phyloP scores from a whole-genome alignment of 2,329 filamentous ascomycete species.

The Diaporthe citri region DNA sequence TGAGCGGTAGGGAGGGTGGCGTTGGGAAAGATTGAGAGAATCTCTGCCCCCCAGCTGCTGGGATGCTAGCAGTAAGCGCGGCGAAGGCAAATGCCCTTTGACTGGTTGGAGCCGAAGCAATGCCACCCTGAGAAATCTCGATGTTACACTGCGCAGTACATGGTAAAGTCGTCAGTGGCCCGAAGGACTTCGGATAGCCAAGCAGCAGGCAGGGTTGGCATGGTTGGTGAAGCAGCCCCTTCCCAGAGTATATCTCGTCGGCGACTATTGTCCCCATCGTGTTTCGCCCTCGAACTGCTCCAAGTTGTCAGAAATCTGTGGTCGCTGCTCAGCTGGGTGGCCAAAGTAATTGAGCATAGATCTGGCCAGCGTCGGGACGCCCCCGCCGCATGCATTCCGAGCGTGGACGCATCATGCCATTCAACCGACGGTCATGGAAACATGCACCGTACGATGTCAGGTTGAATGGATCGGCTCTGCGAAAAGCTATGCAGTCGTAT shows the following conservation, averaged over 20 bases:
- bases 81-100: conserved; percentile 30
- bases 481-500: conserved; percentile 24
- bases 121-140: conserved; percentile 36
- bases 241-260: conserved; percentile 4
- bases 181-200: conserved; percentile 39
- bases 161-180: conserved; percentile 27
- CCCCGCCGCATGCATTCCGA: neutral
- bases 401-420: conserved; percentile 6
- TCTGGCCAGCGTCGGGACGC: neutral
- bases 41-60: conserved; percentile 20
- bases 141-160: conserved; percentile 36
- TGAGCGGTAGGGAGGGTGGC: conserved; percentile 20
- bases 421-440: neutral
- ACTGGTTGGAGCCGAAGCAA: conserved; percentile 35
- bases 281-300: conserved; percentile 8
- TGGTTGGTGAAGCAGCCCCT: conserved; percentile 14
- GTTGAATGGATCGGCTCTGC: neutral
- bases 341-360: neutral
- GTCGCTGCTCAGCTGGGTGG: neutral
- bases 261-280: neutral
- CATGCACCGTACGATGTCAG: neutral
- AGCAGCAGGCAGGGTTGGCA: conserved; percentile 23
- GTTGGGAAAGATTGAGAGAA: conserved; percentile 23
- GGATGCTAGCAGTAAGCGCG: conserved; percentile 33
- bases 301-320: neutral